Conservation (phyloP, 2,329 filamentous ascomycete species). For the Parasarocladium wereldwijsianum region DNA sequence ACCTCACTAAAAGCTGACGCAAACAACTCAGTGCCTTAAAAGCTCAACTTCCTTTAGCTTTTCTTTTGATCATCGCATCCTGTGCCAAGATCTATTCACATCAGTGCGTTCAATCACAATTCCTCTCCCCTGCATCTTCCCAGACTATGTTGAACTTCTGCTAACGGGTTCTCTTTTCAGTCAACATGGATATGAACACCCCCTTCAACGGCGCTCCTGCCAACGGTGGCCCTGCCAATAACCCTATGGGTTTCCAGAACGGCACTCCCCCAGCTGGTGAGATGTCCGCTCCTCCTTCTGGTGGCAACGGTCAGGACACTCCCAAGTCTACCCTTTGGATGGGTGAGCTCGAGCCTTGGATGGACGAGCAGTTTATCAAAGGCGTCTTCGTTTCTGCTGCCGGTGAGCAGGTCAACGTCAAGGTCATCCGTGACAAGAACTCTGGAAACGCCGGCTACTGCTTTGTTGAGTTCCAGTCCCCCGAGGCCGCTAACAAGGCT, state of each 20-base stretch:
- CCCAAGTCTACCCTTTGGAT: conserved; percentile 57
- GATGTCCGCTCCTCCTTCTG: conserved; percentile 19
- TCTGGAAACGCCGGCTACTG: conserved; percentile 98
- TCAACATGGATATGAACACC: conserved; percentile 18
- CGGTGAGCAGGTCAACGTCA: conserved; percentile 91
- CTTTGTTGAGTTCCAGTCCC: conserved; percentile 81
- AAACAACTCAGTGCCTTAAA: no score
- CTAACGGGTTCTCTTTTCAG: conserved; percentile 7
- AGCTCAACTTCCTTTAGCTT: no score
- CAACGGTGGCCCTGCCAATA: conserved; percentile 16
- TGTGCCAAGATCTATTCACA: no score
- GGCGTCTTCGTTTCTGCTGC: conserved; percentile 79
- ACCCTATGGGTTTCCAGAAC: conserved; percentile 22
- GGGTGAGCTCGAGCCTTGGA: conserved; percentile 98
- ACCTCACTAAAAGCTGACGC: no score
- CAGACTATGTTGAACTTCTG: neutral
- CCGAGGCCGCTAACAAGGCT: conserved; percentile 81
- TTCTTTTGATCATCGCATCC: no score
- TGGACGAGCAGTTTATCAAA: conserved; percentile 97
- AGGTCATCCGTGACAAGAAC: conserved; percentile 99
- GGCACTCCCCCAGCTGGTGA: conserved; percentile 24
- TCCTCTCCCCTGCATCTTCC: neutral
- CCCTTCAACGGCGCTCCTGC: conserved; percentile 15
- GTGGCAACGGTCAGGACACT: conserved; percentile 25
- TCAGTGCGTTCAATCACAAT: neutral